A percentile compares a stretch with the other conserved stretches of the same genome.
phyloP scores from a whole-genome alignment of 345 rosid species.

The Populus davidiana region DNA sequence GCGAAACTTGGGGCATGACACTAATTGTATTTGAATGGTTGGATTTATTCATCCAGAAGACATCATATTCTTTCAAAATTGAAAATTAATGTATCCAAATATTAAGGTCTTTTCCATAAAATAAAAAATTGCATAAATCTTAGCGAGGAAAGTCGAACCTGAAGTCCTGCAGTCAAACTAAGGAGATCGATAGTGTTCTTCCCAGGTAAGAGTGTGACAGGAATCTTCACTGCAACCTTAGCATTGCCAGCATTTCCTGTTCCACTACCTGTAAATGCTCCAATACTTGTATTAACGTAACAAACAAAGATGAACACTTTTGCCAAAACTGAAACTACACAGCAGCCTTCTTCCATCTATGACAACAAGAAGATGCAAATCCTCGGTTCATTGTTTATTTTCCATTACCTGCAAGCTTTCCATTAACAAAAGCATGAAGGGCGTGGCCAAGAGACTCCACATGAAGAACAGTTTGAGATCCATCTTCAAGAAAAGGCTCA shows the following conservation, averaged over 20 bases:
- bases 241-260: conserved; percentile 45
- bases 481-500: conserved; percentile 58
- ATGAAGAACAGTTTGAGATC: conserved; percentile 70
- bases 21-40: background rate
- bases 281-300: conserved; percentile 2
- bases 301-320: conserved; percentile 4
- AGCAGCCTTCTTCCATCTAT: background rate
- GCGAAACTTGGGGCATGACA: background rate
- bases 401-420: conserved; percentile 65
- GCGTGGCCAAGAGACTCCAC: conserved; percentile 82
- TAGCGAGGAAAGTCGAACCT: conserved; percentile 41
- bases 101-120: background rate
- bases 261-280: conserved; percentile 57
- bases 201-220: conserved; percentile 56
- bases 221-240: conserved; percentile 62
- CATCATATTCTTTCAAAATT: background rate
- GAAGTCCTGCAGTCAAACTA: conserved; percentile 94
- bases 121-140: too few species aligned
- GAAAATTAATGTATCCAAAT: background rate
- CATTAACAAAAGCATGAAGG: conserved; percentile 74
- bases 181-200: conserved; percentile 78
- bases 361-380: background rate
- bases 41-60: conserved; percentile 12
- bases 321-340: background rate
- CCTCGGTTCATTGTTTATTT: background rate